Evolutionary conservation across 2,329 filamentous ascomycete genomes (phyloP).

Genomic region (Stemphylium lycopersici): DNA sequence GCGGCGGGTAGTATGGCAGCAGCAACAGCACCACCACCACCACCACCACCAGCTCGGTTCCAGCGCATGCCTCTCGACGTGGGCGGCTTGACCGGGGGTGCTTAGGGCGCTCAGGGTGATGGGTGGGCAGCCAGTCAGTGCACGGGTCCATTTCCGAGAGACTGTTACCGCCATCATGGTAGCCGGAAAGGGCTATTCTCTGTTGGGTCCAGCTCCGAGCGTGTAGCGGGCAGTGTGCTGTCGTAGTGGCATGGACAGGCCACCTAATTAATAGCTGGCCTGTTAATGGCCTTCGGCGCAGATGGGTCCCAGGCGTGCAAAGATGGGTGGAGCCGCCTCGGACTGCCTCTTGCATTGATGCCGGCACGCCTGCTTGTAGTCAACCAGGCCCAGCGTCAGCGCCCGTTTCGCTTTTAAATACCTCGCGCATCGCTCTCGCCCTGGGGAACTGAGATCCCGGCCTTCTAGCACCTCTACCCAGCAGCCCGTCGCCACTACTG

Average conservation of each 20-base stretch:
- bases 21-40: background rate
- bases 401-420: constrained; percentile 34
- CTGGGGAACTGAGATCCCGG: constrained; percentile 31
- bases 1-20: background rate
- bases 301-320: constrained; percentile 28
- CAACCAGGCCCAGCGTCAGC: constrained; percentile 27
- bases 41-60: background rate
- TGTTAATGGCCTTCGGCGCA: constrained; percentile 27
- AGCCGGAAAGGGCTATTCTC: constrained; percentile 24
- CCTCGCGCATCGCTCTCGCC: constrained; percentile 29
- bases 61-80: constrained; percentile 6
- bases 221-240: constrained; percentile 10
- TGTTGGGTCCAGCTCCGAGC: constrained; percentile 25
- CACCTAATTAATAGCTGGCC: constrained; percentile 28
- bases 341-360: constrained; percentile 20
- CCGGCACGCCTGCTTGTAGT: constrained; percentile 20
- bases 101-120: constrained; percentile 5
- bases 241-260: constrained; percentile 24
- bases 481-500: constrained; percentile 20
- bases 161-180: constrained; percentile 26
- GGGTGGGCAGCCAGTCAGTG: constrained; percentile 13
- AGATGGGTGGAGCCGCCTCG: constrained; percentile 28
- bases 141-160: constrained; percentile 21
- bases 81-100: constrained; percentile 3
- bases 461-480: constrained; percentile 4